phyloP scores from a whole-genome alignment of 345 rosid species.

The Isatis tinctoria region DNA sequence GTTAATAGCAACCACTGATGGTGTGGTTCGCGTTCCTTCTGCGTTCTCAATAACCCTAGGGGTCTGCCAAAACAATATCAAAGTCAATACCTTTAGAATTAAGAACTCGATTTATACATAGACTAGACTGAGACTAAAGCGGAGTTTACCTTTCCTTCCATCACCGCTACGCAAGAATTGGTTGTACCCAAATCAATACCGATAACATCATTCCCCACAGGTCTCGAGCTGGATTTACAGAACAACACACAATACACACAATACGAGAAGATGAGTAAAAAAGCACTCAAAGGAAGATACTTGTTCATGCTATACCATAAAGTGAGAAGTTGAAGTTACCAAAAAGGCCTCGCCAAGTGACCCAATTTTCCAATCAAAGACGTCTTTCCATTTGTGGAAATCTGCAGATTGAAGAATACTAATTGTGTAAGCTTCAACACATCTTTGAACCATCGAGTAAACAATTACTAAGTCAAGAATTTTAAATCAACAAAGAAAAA shows the following conservation, averaged over 20 bases:
- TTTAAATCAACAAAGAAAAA: not conserved
- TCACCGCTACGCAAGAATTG: constrained; percentile 53
- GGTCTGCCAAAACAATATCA: constrained; percentile 18
- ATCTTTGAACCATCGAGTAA: not conserved
- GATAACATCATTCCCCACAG: constrained; percentile 50
- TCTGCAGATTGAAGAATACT: constrained; percentile 22
- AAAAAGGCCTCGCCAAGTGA: constrained; percentile 50
- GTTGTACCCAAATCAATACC: constrained; percentile 62
- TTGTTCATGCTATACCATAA: not conserved
- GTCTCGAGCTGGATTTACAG: constrained; percentile 38
- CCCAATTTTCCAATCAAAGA: constrained; percentile 39
- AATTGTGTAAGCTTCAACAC: not conserved
- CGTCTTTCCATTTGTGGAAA: constrained; percentile 46
- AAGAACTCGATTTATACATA: not conserved
- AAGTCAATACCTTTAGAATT: not conserved
- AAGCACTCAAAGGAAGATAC: not conserved
- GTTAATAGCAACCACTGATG: constrained; percentile 45
- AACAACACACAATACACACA: not conserved
- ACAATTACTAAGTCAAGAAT: not conserved
- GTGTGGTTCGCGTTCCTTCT: constrained; percentile 47
- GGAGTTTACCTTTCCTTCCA: constrained; percentile 53
- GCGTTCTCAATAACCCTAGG: constrained; percentile 49
- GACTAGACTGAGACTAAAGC: not conserved
- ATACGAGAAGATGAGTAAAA: not conserved
- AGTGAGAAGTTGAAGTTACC: constrained; percentile 30